Evolutionary conservation across 2,329 filamentous ascomycete genomes (phyloP).

Genomic region (Tolypocladium paradoxum): DNA sequence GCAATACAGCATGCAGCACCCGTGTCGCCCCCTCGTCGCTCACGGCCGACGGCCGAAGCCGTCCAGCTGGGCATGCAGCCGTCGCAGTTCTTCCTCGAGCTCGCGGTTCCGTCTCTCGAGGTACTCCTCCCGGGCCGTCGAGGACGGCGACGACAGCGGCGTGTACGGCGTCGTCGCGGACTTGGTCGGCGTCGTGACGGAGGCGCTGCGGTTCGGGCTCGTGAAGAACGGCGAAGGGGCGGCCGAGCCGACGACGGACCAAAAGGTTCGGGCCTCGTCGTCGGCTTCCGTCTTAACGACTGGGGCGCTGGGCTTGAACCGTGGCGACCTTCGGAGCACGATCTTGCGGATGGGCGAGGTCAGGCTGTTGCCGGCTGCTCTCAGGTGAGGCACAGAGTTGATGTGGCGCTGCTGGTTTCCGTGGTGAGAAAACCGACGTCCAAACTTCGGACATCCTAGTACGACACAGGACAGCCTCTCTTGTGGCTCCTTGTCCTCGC

Average conservation of each 20-base stretch:
- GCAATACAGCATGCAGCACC: neutral
- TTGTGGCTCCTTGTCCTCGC: neutral
- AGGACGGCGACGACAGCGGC: neutral
- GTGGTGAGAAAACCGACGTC: neutral
- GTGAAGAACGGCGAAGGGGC: neutral
- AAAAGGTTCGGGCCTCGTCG: no score
- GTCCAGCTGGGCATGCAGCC: neutral
- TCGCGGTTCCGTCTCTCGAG: neutral
- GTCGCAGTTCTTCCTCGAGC: neutral
- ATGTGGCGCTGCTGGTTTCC: neutral
- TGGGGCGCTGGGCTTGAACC: no score
- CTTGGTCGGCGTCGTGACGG: neutral
- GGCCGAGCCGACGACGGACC: neutral
- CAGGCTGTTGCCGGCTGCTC: neutral
- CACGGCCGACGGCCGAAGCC: neutral
- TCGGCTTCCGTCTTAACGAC: neutral
- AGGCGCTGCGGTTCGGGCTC: neutral
- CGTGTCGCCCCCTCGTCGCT: neutral
- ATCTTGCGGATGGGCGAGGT: neutral
- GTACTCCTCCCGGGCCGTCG: neutral
- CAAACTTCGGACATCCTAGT: neutral
- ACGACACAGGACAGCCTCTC: neutral
- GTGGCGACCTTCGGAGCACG: neutral
- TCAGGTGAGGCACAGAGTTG: neutral
- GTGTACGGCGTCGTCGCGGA: neutral